phyloP scores from a whole-genome alignment of 228 moss, liverwort and hornwort species.

The Sphagnum magellanicum region DNA sequence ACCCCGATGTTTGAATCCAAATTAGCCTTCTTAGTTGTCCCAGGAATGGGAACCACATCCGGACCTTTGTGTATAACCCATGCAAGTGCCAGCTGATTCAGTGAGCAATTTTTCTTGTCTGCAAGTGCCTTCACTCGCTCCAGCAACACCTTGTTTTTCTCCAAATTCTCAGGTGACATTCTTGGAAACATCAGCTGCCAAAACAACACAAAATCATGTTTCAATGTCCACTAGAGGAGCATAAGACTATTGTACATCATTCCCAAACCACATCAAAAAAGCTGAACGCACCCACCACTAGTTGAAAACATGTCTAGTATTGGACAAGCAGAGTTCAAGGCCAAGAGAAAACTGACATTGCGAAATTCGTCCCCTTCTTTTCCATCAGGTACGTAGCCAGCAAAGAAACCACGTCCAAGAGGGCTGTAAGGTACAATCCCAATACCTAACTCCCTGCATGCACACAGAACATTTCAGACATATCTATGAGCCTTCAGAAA shows the following conservation, averaged over 20 bases:
- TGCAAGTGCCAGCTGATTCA: constrained; percentile 61
- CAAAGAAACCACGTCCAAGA: constrained; percentile 40
- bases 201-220: too few species aligned
- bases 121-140: constrained; percentile 48
- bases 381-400: constrained; percentile 2
- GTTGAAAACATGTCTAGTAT: too few species aligned
- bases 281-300: background rate
- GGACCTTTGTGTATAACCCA: constrained; percentile 49
- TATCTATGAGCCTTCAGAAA: too few species aligned
- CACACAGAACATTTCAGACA: background rate
- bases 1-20: constrained; percentile 37
- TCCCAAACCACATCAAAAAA: background rate
- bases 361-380: background rate
- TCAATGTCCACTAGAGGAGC: too few species aligned
- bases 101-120: constrained; percentile 41
- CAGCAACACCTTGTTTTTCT: constrained; percentile 43
- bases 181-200: too few species aligned
- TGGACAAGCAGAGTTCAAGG: too few species aligned
- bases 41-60: constrained; percentile 35
- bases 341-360: too few species aligned
- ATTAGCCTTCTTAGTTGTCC: constrained; percentile 36
- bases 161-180: constrained; percentile 25
- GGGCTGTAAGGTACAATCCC: constrained; percentile 7
- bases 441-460: background rate
- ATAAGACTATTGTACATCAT: too few species aligned